Evolutionary conservation across 2,329 filamentous ascomycete genomes (phyloP).

Genomic region (Piedraia hortae): DNA sequence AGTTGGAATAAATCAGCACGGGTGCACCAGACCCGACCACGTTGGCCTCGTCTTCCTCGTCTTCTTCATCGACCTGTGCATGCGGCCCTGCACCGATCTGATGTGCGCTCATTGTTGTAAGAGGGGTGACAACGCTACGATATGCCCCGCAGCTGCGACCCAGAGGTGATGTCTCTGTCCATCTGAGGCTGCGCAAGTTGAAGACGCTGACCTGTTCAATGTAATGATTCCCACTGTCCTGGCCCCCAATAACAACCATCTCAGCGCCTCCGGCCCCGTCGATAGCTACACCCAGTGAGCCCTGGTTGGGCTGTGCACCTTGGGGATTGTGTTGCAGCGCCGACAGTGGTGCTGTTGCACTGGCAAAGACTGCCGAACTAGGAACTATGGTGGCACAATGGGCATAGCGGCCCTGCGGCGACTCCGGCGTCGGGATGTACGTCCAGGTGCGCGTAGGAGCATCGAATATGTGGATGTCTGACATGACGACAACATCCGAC

Average conservation of each 20-base stretch:
- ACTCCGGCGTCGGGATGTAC: slow-evolving; percentile 41
- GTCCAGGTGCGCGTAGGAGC: slow-evolving; percentile 63
- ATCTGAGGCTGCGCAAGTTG: slow-evolving; percentile 80
- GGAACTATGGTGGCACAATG: slow-evolving; percentile 85
- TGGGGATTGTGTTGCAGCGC: slow-evolving; percentile 75
- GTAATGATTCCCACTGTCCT: slow-evolving; percentile 94
- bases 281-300: slow-evolving; percentile 61
- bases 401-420: slow-evolving; percentile 81
- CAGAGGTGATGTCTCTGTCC: slow-evolving; percentile 68
- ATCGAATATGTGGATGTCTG: slow-evolving; percentile 89
- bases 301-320: slow-evolving; percentile 59
- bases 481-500: slow-evolving; percentile 61
- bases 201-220: slow-evolving; percentile 98
- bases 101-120: slow-evolving; percentile 36
- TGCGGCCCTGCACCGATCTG: slow-evolving; percentile 34
- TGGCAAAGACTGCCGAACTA: slow-evolving; percentile 66
- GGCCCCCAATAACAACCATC: slow-evolving; percentile 89
- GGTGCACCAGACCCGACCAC: slow-evolving; percentile 21
- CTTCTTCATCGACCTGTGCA: slow-evolving; percentile 16
- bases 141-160: slow-evolving; percentile 91
- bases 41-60: slow-evolving; percentile 12
- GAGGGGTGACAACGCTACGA: slow-evolving; percentile 71
- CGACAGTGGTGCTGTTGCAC: slow-evolving; percentile 54
- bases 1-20: slow-evolving; percentile 97
- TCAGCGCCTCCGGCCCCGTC: slow-evolving; percentile 82